Base-by-base conservation (phyloP, 2,329 filamentous ascomycete species). In the Zalaria sp. region DNA sequence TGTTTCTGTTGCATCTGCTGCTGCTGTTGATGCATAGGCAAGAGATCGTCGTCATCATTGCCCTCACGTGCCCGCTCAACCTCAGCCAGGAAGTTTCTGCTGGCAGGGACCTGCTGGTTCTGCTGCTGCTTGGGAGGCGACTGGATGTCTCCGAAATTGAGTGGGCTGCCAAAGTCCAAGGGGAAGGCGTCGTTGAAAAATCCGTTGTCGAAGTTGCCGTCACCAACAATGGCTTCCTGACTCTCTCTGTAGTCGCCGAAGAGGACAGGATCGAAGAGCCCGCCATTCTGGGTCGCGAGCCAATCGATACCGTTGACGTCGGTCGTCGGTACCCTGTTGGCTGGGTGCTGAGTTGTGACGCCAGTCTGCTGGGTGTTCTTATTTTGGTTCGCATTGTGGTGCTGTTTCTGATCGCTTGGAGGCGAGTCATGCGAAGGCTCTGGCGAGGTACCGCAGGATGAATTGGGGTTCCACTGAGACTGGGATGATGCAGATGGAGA, bases 221-320 rank as follows among this genome's bases (percentile, higher is more conserved):
- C 79, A 49, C 69, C 67, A 11, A 93, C 64, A 9, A 93, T 72
- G 42, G 81, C 89, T 43, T 86, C 83, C 54, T 93, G 85, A 0
- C 86, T 79, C 55, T 98, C 91, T 40, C 91, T 80, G 62, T 95
- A 96, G 52, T 87, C 84, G 41, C 83, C 84, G 59, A 95, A 96
- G 4, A 96, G 70, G 42, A 91, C 79, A 0, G 91, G 89, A 47
- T 96, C 88, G 53, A 96, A 95, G 48, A 83, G 78, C 43, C 84
- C 84, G 43, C 81, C 80, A 53, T 87, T 89, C 57, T 93, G 83
- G 52, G 81, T 79, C 34, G 79, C 73, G 39, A 91, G 68, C 75
- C 81, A 88, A 57, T 84, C 80, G 52, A 86, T 70, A 50, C 75
- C 74, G 50, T 66, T 70, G 44, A 68, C 61, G 47, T 71, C 29